Conservation (phyloP, 2,329 filamentous ascomycete genomes). For the Colletotrichum destructivum region DNA sequence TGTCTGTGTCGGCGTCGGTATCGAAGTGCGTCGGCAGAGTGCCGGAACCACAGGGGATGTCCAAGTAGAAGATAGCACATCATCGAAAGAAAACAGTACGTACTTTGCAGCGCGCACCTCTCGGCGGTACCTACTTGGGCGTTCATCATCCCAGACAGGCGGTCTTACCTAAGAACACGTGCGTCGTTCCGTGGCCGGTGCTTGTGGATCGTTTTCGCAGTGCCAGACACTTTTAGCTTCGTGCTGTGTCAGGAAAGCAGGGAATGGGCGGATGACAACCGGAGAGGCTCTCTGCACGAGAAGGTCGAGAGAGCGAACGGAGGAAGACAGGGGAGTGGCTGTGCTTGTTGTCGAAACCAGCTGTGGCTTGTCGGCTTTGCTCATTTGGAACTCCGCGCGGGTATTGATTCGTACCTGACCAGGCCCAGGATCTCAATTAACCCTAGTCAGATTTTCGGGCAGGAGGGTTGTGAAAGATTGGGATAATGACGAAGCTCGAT, state of each 20-base stretch:
- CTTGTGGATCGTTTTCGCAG: conserved; percentile 29
- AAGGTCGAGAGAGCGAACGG: not conserved
- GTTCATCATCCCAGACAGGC: not conserved
- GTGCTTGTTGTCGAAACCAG: not conserved
- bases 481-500: not conserved
- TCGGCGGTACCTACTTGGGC: not conserved
- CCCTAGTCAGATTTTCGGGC: not conserved
- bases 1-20: not conserved
- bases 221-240: conserved; percentile 11
- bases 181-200: conserved; percentile 12
- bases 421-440: conserved; percentile 7
- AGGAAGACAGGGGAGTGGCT: not conserved
- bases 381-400: conserved; percentile 36
- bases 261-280: not conserved
- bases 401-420: conserved; percentile 39
- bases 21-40: conserved; percentile 20
- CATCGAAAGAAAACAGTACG: conserved; percentile 1
- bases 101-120: not conserved
- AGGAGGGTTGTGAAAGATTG: not conserved
- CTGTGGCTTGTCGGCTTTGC: conserved; percentile 32
- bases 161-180: not conserved
- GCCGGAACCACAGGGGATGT: conserved; percentile 7
- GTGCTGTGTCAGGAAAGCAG: conserved; percentile 11
- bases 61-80: not conserved
- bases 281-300: not conserved